Base-by-base conservation (phyloP, 2,329 filamentous ascomycete species). In the Trichothecium sympodiale region DNA sequence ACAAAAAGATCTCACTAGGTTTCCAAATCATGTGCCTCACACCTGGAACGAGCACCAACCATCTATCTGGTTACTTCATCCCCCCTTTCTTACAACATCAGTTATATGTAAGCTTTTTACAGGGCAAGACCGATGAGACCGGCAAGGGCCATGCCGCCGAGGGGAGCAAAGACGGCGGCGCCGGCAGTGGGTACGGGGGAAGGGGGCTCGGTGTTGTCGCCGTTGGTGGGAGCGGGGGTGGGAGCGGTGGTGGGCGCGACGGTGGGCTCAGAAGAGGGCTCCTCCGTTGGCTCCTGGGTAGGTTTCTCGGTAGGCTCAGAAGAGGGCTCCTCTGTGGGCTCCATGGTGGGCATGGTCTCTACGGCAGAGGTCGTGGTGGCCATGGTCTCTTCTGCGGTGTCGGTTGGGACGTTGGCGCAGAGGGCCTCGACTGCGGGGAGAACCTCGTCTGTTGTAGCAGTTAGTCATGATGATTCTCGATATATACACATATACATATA, bases 341-440 rank as follows among this genome's bases (percentile, higher is more conserved):
- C 25, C 25, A 41, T 29, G 20, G 38, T 40, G 28, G 40, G 33
- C 20, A 36, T 30, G 20, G 38, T 23, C 30, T 36, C 37, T 35
- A 42, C 41, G 32, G 38, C 33, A 27, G 46, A 34, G 33, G 36
- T 31, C 5, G 26, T 8, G 17, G 31, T 28, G 35, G 43, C 30
- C 23, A n/a, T n/a, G n/a, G n/a, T n/a, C n/a, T n/a, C n/a, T n/a
- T 35, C 39, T 17, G 35, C 27, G 29, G 41, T 39, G 18, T 43
- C 20, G 29, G 39, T 34, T 39, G 38, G 35, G 26, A 33, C 35
- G n/a, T 29, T 20, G 10, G 20, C 36, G 53, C 59, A 62, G 43
- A 61, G 53, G 37, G 46, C 46, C 44, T 54, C 38, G 17, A 54
- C 51, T 29, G 58, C 59, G 38, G 60, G 58, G 32, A 62, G 49